Percentiles rank a stretch among this genome's conserved stretches.
These are phyloP conservation scores for Wickerhamiella azymoides DNA, from an alignment of 805 yeast genomes.

Conservation along the genomic window DNA sequence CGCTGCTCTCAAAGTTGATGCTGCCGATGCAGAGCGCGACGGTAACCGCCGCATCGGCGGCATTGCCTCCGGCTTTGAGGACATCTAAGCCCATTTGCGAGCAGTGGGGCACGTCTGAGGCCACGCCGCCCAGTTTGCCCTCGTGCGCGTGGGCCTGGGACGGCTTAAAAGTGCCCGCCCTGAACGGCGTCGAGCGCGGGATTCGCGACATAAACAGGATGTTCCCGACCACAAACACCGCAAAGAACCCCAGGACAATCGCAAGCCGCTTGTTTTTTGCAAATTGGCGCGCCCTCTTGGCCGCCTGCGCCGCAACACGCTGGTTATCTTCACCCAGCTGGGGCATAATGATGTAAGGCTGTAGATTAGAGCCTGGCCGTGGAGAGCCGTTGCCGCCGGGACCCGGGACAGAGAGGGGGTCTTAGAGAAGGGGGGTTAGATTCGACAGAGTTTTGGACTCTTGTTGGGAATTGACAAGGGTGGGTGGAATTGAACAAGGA, in stretches of 20 bases:
- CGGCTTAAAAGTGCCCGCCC: conserved; percentile 17
- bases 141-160: conserved; percentile 12
- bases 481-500: too few relatives aligned
- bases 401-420: background rate
- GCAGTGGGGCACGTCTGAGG: conserved; percentile 51
- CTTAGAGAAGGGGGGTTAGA: too few relatives aligned
- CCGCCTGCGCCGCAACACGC: background rate
- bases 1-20: conserved; percentile 68
- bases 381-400: too few relatives aligned
- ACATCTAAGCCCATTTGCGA: conserved; percentile 49
- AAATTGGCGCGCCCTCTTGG: background rate
- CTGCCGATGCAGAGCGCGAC: conserved; percentile 81
- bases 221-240: conserved; percentile 1
- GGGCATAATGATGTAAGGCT: background rate
- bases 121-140: conserved; percentile 43
- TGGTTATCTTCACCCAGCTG: conserved; percentile 3
- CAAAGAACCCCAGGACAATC: background rate
- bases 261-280: conserved; percentile 2
- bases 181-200: conserved; percentile 1
- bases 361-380: background rate
- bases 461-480: too few relatives aligned
- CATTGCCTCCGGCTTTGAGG: conserved; percentile 54
- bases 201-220: conserved; percentile 1
- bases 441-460: too few relatives aligned
- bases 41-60: conserved; percentile 89